Conservation (phyloP, 1,139 yeast species). For the Pichia sp. region DNA sequence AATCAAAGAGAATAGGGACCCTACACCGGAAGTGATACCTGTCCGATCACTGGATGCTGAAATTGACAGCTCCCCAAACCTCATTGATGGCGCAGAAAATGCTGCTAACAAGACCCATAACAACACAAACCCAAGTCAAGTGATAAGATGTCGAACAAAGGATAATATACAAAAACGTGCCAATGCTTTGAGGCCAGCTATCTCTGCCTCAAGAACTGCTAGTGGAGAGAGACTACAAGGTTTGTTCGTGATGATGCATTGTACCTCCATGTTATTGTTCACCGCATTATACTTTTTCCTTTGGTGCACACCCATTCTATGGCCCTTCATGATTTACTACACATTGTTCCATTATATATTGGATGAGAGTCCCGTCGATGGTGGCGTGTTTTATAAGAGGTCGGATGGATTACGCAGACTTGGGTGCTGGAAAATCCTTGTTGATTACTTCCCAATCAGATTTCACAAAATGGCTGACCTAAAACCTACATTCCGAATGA, state of each 20-base stretch:
- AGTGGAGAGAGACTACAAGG: too few species aligned
- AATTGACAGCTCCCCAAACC: too few species aligned
- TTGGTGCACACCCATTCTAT: slow-evolving; percentile 35
- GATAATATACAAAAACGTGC: too few species aligned
- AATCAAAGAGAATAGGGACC: too few species aligned
- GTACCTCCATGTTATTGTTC: slow-evolving; percentile 58
- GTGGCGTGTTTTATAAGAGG: slow-evolving; percentile 52
- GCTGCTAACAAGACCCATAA: too few species aligned
- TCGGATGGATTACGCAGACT: slow-evolving; percentile 53
- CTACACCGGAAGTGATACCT: too few species aligned
- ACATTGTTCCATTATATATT: slow-evolving; percentile 50
- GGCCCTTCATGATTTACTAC: slow-evolving; percentile 53
- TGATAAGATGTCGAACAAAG: too few species aligned
- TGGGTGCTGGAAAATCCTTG: slow-evolving; percentile 66
- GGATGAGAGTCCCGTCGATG: slow-evolving; percentile 68
- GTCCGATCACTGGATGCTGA: too few species aligned
- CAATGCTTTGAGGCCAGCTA: too few species aligned
- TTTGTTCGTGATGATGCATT: slow-evolving; percentile 68
- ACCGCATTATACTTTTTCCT: slow-evolving; percentile 42
- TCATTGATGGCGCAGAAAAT: too few species aligned
- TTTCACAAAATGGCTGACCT: slow-evolving; percentile 65
- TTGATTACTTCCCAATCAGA: slow-evolving; percentile 70
- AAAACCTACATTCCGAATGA: slow-evolving; percentile 61
- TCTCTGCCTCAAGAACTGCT: too few species aligned
- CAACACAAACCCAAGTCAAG: too few species aligned